Conservation (phyloP, 2,329 filamentous ascomycete species). For the Colletotrichum australisinense region DNA sequence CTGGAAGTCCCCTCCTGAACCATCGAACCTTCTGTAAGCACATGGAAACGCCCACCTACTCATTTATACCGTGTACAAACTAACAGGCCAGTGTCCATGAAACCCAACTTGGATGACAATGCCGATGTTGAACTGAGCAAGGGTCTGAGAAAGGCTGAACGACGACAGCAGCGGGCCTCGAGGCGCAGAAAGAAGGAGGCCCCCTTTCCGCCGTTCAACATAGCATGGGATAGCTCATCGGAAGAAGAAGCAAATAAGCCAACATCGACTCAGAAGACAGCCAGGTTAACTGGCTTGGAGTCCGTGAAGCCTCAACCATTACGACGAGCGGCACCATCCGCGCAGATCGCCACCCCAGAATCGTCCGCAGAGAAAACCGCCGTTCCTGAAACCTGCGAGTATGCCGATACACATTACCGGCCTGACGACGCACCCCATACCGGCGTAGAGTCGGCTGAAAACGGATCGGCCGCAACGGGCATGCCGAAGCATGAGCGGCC, state of each 20-base stretch:
- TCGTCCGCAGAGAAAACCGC: not conserved
- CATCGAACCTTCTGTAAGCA: conserved; percentile 27
- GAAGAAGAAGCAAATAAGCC: not conserved
- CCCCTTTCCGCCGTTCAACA: not conserved
- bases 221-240: not conserved
- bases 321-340: not conserved
- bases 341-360: not conserved
- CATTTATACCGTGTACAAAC: not conserved
- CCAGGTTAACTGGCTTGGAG: not conserved
- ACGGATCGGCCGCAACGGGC: not conserved
- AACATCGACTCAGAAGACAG: not conserved
- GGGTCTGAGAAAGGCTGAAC: conserved; percentile 7
- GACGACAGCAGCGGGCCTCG: not conserved
- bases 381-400: not conserved
- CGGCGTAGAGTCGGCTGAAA: not conserved
- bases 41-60: no score
- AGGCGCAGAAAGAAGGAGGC: not conserved
- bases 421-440: not conserved
- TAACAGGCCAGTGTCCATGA: conserved; percentile 29
- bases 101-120: conserved; percentile 12
- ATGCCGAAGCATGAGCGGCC: not conserved
- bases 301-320: not conserved
- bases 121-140: conserved; percentile 30
- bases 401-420: not conserved
- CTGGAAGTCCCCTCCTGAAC: not conserved